Evolutionary conservation across 345 rosid species (phyloP).

Genomic region (Turnera subulata): DNA sequence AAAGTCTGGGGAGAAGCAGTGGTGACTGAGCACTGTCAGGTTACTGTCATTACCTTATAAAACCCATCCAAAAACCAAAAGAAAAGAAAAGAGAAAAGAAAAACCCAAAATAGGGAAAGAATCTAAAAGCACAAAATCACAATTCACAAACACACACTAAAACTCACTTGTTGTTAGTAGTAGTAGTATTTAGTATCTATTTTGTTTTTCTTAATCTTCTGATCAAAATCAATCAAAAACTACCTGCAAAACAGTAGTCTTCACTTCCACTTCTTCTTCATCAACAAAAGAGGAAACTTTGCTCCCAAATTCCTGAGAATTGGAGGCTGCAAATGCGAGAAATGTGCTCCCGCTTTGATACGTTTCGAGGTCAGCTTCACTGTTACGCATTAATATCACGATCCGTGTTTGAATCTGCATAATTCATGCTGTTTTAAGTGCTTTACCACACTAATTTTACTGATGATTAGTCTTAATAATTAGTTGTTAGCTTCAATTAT

Average conservation of each 20-base stretch:
- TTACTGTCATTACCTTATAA: slow-evolving; percentile 13
- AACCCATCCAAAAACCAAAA: neutral
- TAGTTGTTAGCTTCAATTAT: neutral
- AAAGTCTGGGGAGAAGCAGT: neutral
- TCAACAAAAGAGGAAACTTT: too few species aligned
- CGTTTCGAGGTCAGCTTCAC: slow-evolving; percentile 11
- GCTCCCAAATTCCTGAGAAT: neutral
- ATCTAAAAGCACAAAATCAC: too few species aligned
- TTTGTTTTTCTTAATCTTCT: too few species aligned
- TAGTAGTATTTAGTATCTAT: too few species aligned
- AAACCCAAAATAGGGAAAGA: neutral
- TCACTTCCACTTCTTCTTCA: neutral
- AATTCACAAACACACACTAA: too few species aligned
- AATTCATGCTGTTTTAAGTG: neutral
- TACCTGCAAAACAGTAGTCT: neutral
- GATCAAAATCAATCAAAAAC: too few species aligned
- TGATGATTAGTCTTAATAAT: too few species aligned
- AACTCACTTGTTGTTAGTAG: too few species aligned
- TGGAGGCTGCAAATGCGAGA: slow-evolving; percentile 5
- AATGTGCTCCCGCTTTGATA: slow-evolving; percentile 2
- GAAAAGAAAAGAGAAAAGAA: neutral
- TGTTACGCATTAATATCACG: neutral
- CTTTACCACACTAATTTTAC: too few species aligned
- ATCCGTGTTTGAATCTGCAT: slow-evolving; percentile 4
- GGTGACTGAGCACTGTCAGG: slow-evolving; percentile 16